Evolutionary conservation across 1,139 yeast species (phyloP).

Genomic region (Kodamaea plutei): DNA sequence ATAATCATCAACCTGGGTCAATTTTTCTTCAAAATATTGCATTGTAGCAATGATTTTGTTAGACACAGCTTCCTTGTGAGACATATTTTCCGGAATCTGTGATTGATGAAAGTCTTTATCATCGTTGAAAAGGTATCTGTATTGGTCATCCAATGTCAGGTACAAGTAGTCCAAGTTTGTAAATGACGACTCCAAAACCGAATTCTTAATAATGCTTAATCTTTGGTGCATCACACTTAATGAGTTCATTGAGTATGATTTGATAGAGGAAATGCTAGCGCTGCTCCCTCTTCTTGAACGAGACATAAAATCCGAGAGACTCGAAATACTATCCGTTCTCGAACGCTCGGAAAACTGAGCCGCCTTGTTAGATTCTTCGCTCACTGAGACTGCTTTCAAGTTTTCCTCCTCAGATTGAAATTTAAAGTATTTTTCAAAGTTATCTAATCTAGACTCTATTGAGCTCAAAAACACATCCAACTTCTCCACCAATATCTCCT

Average conservation of each 20-base stretch:
- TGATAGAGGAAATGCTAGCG: slow-evolving; percentile 29
- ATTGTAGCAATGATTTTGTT: slow-evolving; percentile 49
- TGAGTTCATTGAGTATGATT: slow-evolving; percentile 30
- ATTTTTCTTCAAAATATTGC: slow-evolving; percentile 54
- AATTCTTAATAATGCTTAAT: slow-evolving; percentile 37
- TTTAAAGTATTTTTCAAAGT: slow-evolving; percentile 49
- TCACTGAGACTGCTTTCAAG: slow-evolving; percentile 3
- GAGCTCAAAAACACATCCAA: slow-evolving; percentile 50
- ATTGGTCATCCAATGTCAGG: slow-evolving; percentile 52
- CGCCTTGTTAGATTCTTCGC: slow-evolving; percentile 9
- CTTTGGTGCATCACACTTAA: slow-evolving; percentile 42
- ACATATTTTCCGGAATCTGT: slow-evolving; percentile 12
- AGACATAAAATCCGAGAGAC: slow-evolving; percentile 3
- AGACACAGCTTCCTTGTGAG: slow-evolving; percentile 26
- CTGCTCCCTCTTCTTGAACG: slow-evolving; percentile 24
- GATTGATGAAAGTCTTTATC: slow-evolving; percentile 3
- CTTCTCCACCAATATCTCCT: slow-evolving; percentile 47
- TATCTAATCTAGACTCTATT: slow-evolving; percentile 50
- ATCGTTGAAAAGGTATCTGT: slow-evolving; percentile 38
- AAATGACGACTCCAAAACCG: slow-evolving; percentile 39
- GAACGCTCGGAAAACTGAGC: slow-evolving; percentile 8
- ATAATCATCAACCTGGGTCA: slow-evolving; percentile 47
- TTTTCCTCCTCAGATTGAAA: slow-evolving; percentile 20
- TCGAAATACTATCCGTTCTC: slow-evolving; percentile 3
- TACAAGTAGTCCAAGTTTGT: slow-evolving; percentile 47